Evolutionary conservation across 176 grass and related monocot genomes (phyloP), one percentile per base, ranked within the genome.

Genomic region (Leersia perrieri): DNA sequence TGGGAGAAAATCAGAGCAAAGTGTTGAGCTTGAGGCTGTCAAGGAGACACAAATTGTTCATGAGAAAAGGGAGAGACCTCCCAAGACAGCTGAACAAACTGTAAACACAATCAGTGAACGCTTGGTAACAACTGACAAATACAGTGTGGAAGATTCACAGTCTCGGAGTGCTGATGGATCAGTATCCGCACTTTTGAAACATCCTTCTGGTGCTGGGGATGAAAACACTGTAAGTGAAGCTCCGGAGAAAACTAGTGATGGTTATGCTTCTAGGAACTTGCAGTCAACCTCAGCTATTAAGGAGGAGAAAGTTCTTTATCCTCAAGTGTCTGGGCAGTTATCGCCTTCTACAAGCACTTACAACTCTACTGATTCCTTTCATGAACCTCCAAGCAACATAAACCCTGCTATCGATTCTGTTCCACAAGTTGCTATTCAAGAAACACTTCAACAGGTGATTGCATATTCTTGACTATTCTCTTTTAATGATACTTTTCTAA

Each of bases 391-490:
- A 85, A 91, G 25, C 73, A 91, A 77, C 68, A 25, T 35, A 44
- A 86, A 32, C 74, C 62, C 76, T 89, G 82, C 74, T 68, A 73
- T 57, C 60, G 91, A 85, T 75, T 31, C 84, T 16, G 72, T 72
- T 29, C 44, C 82, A 3, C 89, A 94, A 87, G 77, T 84, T 78
- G 67, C 66, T 69, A 84, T 98, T 60, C 92, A 84, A 72, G 92
- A 88, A 76, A 91, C 82, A 81, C 68, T 98, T 42, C 90, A 91
- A 63, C 90, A 93, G 92, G 95, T 94, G 70, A 45, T 80, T 73
- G 29, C 42, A 72, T 78, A 67, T 34, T 72, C 44, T 32, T 78
- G 32, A 27, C 32, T 16, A 20, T 18, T 47, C 2, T 80, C 31
- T 60, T 71, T 29, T 66, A 45, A 8, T 72, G 66, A 44, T 79